Evolutionary conservation across 257 asterid genomes (phyloP).

Genomic region (Fraxinus cuspidata): DNA sequence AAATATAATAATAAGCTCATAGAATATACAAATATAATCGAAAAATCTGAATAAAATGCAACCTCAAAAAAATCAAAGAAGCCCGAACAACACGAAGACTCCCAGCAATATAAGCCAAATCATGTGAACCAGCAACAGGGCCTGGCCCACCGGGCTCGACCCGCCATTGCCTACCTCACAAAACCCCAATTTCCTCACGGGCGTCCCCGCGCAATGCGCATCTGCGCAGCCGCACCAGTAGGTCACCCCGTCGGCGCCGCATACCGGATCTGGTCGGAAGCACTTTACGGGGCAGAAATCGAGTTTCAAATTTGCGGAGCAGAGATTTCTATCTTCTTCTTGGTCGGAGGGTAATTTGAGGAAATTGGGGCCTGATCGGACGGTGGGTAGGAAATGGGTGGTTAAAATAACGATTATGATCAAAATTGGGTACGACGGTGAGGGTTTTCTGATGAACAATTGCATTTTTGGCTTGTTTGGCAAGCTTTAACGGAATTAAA

Average conservation of each 20-base stretch:
- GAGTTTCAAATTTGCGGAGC: conserved; percentile 39
- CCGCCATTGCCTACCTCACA: conserved; percentile 87
- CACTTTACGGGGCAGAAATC: conserved; percentile 76
- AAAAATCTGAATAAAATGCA: conserved; percentile 15
- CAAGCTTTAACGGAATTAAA: conserved; percentile 33
- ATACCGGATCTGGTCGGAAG: conserved; percentile 90
- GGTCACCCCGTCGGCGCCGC: conserved; percentile 83
- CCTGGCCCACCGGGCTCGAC: conserved; percentile 59
- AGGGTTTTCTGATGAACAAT: conserved; percentile 25
- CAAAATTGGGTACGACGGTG: conserved; percentile 21
- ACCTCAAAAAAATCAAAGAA: conserved; percentile 49
- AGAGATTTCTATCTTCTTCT: conserved; percentile 35
- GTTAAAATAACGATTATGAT: conserved; percentile 37
- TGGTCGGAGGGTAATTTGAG: conserved; percentile 52
- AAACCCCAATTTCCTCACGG: conserved; percentile 65
- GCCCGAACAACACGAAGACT: conserved; percentile 70
- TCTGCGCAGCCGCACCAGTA: conserved; percentile 99
- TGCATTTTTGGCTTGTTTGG: conserved; percentile 40
- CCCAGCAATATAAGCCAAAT: conserved; percentile 87
- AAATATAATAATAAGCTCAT: too few species aligned
- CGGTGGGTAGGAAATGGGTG: conserved; percentile 43
- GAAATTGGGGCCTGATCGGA: conserved; percentile 42
- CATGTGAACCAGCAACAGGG: conserved; percentile 82
- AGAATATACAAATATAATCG: background rate
- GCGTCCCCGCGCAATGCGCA: conserved; percentile 78